These are phyloP conservation scores for Russula lepida DNA, from an alignment of 768 basidiomycete genomes.

Conservation along the genomic window DNA sequence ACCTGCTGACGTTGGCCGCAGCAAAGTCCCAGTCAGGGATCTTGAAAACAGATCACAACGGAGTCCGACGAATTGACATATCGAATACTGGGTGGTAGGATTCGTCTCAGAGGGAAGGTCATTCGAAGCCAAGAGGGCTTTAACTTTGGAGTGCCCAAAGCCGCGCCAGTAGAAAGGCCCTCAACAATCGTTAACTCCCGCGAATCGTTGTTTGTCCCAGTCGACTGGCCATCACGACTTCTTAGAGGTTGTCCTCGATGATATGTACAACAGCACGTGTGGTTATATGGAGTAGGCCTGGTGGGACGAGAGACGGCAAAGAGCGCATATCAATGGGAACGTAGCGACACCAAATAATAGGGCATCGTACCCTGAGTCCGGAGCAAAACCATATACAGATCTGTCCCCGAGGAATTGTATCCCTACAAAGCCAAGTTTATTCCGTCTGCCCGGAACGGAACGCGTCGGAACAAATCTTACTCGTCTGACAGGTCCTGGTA, in stretches of 20 bases:
- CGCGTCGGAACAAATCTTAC: too few species aligned
- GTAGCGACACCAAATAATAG: not conserved
- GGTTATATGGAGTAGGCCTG: constrained; percentile 5
- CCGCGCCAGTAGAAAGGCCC: not conserved
- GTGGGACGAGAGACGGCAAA: constrained; percentile 14
- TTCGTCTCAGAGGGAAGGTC: constrained; percentile 11
- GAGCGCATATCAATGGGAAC: constrained; percentile 6
- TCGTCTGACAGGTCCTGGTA: too few species aligned
- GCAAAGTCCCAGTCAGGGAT: too few species aligned
- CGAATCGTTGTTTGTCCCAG: not conserved
- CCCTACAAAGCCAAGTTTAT: constrained; percentile 69
- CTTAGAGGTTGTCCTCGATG: constrained; percentile 10
- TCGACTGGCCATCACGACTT: not conserved
- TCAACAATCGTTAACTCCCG: not conserved
- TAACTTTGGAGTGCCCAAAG: constrained; percentile 9
- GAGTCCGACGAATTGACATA: constrained; percentile 64
- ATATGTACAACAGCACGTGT: constrained; percentile 16
- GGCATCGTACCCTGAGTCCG: constrained; percentile 49
- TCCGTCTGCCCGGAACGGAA: too few species aligned
- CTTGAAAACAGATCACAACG: too few species aligned
- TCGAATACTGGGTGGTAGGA: constrained; percentile 29
- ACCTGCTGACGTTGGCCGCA: too few species aligned
- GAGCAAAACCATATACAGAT: constrained; percentile 67
- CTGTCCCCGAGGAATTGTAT: constrained; percentile 69
- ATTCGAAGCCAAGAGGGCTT: not conserved